Conservation (phyloP, 805 yeast species). For the Suhomyces sp. region DNA sequence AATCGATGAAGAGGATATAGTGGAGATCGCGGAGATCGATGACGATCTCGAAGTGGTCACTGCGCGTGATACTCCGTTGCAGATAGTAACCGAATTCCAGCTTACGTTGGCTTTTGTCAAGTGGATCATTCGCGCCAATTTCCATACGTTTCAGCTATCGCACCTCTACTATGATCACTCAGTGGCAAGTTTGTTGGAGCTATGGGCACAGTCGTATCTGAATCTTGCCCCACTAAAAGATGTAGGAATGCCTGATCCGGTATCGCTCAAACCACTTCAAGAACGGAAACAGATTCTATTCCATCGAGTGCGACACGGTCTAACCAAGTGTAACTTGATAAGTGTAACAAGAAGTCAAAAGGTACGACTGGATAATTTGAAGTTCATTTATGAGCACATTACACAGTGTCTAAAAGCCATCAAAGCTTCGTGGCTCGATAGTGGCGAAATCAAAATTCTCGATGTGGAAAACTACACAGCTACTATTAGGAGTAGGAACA, state of each 20-base stretch:
- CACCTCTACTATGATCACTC: conserved; percentile 19
- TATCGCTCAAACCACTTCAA: background rate
- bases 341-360: conserved; percentile 21
- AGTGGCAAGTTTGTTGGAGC: conserved; percentile 16
- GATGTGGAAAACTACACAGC: conserved; percentile 15
- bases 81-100: conserved; percentile 22
- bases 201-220: conserved; percentile 5
- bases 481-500: conserved; percentile 7
- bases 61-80: conserved; percentile 13
- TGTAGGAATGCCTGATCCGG: background rate
- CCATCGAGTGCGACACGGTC: conserved; percentile 25
- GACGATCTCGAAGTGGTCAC: conserved; percentile 11
- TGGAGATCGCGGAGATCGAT: background rate
- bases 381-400: conserved; percentile 11
- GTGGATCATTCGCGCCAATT: conserved; percentile 17
- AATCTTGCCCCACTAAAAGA: background rate
- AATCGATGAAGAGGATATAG: background rate
- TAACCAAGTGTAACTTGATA: conserved; percentile 20
- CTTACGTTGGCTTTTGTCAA: conserved; percentile 19
- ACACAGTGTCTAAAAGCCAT: conserved; percentile 3
- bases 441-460: conserved; percentile 4
- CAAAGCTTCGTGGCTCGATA: background rate
- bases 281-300: conserved; percentile 13
- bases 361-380: conserved; percentile 14
- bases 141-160: conserved; percentile 15